Base-by-base conservation (phyloP, 1,139 yeast species). In the Sugiyamaella xylanicola region DNA sequence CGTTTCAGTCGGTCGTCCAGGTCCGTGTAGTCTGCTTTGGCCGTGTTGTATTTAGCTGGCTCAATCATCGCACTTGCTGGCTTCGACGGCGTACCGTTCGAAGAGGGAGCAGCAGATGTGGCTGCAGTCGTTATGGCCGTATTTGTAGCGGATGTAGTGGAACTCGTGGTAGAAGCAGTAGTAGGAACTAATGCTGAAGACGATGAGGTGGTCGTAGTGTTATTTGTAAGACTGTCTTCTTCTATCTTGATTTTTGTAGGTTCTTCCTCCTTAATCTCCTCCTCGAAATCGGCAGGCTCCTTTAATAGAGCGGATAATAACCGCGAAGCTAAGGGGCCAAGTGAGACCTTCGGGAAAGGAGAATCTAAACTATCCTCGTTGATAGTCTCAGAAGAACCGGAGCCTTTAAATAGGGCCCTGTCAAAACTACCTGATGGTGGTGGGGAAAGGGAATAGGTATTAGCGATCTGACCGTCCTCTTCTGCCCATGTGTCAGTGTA, bases 261-360 rank as follows among this genome's bases (percentile, higher is more conserved):
- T 50, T 40, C 59, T 41, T 51, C 62, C 13, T 58, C 72, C 7
- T 41, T 42, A 2, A 68, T 72, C n/a, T 68, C 74, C 36, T 48
- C 52, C 27, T 59, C 57, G 19, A 42, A 54, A 11, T 21, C 47
- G 57, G 77, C 82, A 42, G 81, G 82, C 39, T 81, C 82, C 60
- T 81, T 80, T 57, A 87, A 69, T 21, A 93, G 77, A 0, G 98
- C 98, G 3, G 96, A 83, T 52, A 95, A 71, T 49, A 95, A 76
- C 58, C 99, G 80, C 29, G 93, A 85, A 0, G 96, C 87, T 43
- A 93, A 76, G 0, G 99, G 99, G 0, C 99, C 99, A 69, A 96
- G 87, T 0, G 96, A 86, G 1, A 92, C 76, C 17, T 51, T 53
- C 20, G 82, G 84, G 20, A 82, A 84, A 59, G 87, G 95, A 0